These are phyloP conservation scores for Annona squamosa DNA, from an alignment of 164 flowering plant genomes.

Conservation along the genomic window DNA sequence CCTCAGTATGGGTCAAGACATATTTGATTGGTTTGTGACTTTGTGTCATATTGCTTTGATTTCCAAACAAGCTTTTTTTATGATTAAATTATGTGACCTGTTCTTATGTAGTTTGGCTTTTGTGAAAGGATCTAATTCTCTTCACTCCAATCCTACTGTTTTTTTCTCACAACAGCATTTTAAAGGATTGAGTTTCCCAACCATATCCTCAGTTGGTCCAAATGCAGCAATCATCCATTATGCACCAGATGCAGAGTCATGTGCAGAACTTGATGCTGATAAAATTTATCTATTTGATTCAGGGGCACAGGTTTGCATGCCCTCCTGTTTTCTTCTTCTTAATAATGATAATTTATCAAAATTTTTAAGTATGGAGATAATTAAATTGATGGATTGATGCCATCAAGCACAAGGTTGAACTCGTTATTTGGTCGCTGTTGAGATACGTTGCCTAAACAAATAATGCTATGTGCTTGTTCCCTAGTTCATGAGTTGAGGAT, in stretches of 20 bases:
- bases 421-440: background rate
- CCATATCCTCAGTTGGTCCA: conserved; percentile 94
- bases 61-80: background rate
- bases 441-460: too few species aligned
- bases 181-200: conserved; percentile 93
- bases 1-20: background rate
- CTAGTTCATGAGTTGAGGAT: too few species aligned
- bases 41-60: background rate
- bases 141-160: background rate
- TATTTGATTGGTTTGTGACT: background rate
- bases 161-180: conserved; percentile 52
- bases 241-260: conserved; percentile 56
- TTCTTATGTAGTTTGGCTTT: background rate
- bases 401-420: background rate
- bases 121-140: background rate
- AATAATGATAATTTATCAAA: too few species aligned
- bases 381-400: background rate
- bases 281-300: conserved; percentile 82
- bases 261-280: conserved; percentile 83
- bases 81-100: background rate
- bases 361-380: background rate
- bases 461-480: too few species aligned
- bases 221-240: conserved; percentile 95
- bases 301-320: conserved; percentile 80
- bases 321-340: background rate